These are phyloP conservation scores for Mycosphaerella arachidis DNA, from an alignment of 2,329 filamentous ascomycete genomes.

Conservation along the genomic window DNA sequence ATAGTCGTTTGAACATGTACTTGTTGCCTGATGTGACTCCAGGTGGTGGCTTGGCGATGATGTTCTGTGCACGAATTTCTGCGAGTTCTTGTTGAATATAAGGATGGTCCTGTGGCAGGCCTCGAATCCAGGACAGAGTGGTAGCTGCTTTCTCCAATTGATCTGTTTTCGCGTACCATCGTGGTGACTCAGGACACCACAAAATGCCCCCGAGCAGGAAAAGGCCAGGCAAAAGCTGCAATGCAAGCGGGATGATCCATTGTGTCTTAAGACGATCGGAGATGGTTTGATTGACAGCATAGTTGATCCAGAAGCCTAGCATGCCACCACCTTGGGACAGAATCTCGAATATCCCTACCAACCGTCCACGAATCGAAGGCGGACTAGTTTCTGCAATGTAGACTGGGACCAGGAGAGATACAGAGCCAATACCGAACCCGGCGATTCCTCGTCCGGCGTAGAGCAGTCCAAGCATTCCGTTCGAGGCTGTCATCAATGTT, in stretches of 20 bases:
- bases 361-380: conserved; percentile 59
- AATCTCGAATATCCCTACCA: conserved; percentile 64
- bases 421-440: conserved; percentile 38
- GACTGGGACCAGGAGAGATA: conserved; percentile 36
- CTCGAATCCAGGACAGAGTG: conserved; percentile 42
- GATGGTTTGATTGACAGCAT: conserved; percentile 39
- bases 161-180: conserved; percentile 22
- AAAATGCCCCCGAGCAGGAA: conserved; percentile 36
- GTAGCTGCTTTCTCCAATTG: conserved; percentile 38
- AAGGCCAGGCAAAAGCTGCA: conserved; percentile 41
- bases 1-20: conserved; percentile 40
- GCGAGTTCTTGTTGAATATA: conserved; percentile 49
- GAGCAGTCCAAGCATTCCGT: conserved; percentile 35
- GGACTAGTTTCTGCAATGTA: conserved; percentile 46
- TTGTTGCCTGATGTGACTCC: conserved; percentile 12
- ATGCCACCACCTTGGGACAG: conserved; percentile 60
- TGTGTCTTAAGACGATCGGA: conserved; percentile 48
- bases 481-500: conserved; percentile 38
- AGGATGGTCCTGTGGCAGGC: conserved; percentile 39
- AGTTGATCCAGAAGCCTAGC: conserved; percentile 43
- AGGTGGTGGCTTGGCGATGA: conserved; percentile 40
- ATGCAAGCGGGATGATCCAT: conserved; percentile 59
- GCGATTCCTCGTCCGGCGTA: conserved; percentile 36
- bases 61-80: conserved; percentile 49
- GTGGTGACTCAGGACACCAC: conserved; percentile 35